Conservation (phyloP, 768 basidiomycete species). For the Rhizopogon roseolus region DNA sequence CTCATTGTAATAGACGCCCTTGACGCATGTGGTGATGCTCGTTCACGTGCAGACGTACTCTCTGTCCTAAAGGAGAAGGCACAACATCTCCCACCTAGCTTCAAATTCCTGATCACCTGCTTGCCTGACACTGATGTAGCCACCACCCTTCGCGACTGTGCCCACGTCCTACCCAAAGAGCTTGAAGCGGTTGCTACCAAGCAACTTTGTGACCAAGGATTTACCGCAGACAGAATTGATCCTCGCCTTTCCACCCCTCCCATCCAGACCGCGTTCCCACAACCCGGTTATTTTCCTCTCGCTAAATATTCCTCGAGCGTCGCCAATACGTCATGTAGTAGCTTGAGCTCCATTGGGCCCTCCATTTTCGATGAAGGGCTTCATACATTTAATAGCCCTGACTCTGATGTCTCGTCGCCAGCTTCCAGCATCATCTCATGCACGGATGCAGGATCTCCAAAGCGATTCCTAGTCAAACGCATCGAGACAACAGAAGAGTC, state of each 20-base stretch:
- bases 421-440: neutral
- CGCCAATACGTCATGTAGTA: neutral
- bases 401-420: neutral
- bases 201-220: neutral
- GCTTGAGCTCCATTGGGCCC: neutral
- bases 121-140: conserved; percentile 24
- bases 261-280: neutral
- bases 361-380: neutral
- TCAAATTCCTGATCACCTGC: conserved; percentile 30
- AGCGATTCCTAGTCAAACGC: neutral
- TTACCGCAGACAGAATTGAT: neutral
- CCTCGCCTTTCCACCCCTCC: neutral
- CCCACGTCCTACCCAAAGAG: conserved; percentile 1
- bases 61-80: conserved; percentile 31
- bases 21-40: conserved; percentile 10
- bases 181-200: neutral
- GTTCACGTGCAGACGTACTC: conserved; percentile 8
- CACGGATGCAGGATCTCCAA: neutral
- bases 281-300: neutral
- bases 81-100: conserved; percentile 35
- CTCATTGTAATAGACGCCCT: conserved; percentile 22
- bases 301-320: neutral
- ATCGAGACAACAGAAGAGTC: neutral
- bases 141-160: conserved; percentile 5
- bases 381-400: neutral